Evolutionary conservation across 116 monocot genomes (phyloP).

Genomic region (Cymodocea nodosa): DNA sequence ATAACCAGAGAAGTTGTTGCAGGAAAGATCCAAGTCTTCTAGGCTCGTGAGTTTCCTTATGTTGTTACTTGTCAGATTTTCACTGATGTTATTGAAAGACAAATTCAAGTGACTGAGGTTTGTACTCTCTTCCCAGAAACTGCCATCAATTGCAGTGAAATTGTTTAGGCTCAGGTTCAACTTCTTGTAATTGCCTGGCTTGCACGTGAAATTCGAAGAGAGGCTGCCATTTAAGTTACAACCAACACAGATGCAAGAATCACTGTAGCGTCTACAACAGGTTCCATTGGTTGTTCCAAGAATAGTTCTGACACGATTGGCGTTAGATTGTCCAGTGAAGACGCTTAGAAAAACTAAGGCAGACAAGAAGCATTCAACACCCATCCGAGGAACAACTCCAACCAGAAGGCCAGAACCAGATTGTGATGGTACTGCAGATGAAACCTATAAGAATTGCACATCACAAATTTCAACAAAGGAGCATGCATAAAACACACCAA

Average conservation of each 20-base stretch:
- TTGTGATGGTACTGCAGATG: too few relatives aligned
- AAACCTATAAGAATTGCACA: too few relatives aligned
- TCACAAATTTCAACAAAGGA: too few relatives aligned
- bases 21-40: not conserved
- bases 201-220: accelerated
- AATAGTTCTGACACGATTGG: too few relatives aligned
- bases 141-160: not conserved
- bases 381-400: not conserved
- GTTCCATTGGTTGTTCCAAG: not conserved
- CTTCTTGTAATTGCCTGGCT: not conserved
- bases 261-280: too few relatives aligned
- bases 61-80: not conserved
- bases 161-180: not conserved
- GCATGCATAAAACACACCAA: too few relatives aligned
- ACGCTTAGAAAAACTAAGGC: not conserved
- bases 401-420: too few relatives aligned
- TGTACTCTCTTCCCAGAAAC: not conserved
- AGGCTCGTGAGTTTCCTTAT: not conserved
- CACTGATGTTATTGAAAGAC: not conserved
- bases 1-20: not conserved
- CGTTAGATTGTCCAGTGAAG: not conserved
- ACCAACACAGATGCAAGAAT: too few relatives aligned
- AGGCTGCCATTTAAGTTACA: not conserved
- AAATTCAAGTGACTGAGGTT: not conserved
- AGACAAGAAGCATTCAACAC: not conserved